Base-by-base conservation (phyloP, 768 basidiomycete species). In the Boletus pseudopeckii region DNA sequence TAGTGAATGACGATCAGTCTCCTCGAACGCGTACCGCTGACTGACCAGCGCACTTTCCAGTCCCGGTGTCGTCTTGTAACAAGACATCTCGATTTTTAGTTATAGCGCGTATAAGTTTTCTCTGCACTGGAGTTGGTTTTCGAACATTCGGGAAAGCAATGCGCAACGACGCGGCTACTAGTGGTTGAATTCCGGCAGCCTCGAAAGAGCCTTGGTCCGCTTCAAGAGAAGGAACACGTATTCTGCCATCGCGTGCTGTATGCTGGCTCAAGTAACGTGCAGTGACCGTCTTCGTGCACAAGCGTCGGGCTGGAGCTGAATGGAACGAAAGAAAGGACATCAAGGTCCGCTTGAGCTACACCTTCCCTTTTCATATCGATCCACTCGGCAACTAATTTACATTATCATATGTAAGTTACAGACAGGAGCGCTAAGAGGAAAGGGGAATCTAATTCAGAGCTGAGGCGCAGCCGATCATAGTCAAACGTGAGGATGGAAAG, bases 31-130 rank as follows among this genome's bases (percentile, higher is more conserved):
- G 14, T 45, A 40, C 11, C 8, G 28, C 10, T 0, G 41, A 40
- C 50, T 5, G 36, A 17, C 46, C 38, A 17, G 74, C 86, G 55
- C 64, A 90, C 89, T 91, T 91, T 73, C 88, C 90, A 42, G 83
- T 81, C 5, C 90, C 89, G n/a, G 89, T 88, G 24, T 72, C 71
- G 57, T 89, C 88, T 57, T 80, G 84, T 49, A 91, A 60, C 14
- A 90, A 68, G 17, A 90, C 74, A 65, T 90, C 83, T 61, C 78
- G 77, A 7, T 76, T 77, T 18, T 65, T 64, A 30, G 85, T 54
- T 9, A 88, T 74, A 17, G 83, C 86, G 4, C 81, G 80, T 52
- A 90, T 84, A 49, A 90, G 79, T 48, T 72, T 71, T 40, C 66
- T 71, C 64, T 91, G 88, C 32, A 78, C 77, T 13, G 71, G 67